Base-by-base conservation (phyloP, 1,139 yeast genomes). In the Wickerhamiella infanticola region DNA sequence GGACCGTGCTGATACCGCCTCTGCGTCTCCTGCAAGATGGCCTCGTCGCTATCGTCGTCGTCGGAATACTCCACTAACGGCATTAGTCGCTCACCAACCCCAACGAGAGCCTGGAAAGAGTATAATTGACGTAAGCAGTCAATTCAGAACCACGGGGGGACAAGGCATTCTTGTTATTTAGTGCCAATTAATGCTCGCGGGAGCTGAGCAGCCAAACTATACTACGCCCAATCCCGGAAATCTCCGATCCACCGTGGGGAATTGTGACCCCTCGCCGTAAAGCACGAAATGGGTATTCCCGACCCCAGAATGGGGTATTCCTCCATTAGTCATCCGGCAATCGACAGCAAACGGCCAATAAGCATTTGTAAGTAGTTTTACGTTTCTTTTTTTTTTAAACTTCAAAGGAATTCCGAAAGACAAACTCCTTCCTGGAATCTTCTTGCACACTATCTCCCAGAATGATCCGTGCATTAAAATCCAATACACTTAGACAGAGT, bases 401-500 rank as follows among this genome's bases (percentile, higher is more conserved):
- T 18, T 18, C 18, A 18, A 18, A 18, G 18, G 18, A 18, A 18
- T 18, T 18, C 18, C 18, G 18, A 18, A 18, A 18, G 18, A 18
- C 18, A 18, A 18, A 18, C 18, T 18, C 2, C 18, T 18, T 9
- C 40, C 40, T 13, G 11, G 40, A 11, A 38, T n/a, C 25, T 25
- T 5, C 11, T 24, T 38, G 31, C 33, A 38, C 33, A 38, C 31
- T 24, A 11, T 7, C 33, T 29, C 18, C 18, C 18, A 26, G 11
- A 13, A 39, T 39, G 41, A 39, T 39, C 27, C 41, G 41, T 29
- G 41, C 41, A 26, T 27, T 29, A 29, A 39, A 39, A 39, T 23
- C 25, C 24, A 18, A 24, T 23, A 29, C 29, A n/a, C 6, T 29
- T 18, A 39, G 29, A 29, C 41, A 39, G 24, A 35, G 41, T 13